Evolutionary conservation across 2,329 filamentous ascomycete species (phyloP), one percentile per base, ranked within the genome.

Genomic region (Aspergillus awamori): DNA sequence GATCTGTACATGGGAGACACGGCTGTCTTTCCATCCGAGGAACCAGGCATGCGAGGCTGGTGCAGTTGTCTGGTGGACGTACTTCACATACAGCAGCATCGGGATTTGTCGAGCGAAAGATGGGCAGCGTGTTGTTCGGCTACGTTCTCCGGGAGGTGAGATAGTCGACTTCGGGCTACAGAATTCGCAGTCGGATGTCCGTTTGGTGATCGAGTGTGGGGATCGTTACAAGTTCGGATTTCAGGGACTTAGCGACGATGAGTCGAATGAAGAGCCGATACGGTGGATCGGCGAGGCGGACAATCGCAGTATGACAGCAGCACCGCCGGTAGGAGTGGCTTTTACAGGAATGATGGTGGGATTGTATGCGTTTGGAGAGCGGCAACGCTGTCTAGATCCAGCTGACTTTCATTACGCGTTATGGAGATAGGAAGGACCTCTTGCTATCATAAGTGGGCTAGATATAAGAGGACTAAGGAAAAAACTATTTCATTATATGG

Each of bases 11-110:
- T 86, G 82, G 68, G 70, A 76, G 24, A 79, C 77, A 0, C 76
- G 70, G 2, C 67, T 87, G 11, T 73, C 77, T 0, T 87, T 86
- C 61, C 65, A 72, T 0, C 83, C 83, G 0, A 73, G 69, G 0
- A 74, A 75, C 3, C 47, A 68, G 4, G 73, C 78, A 1, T 80
- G 80, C 2, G 84, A 87, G 72, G 84, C 84, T 0, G 84, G 85
- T 0, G 73, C 81, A 0, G 81, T 82, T 0, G 68, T 86, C 0
- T 87, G 82, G 79, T 85, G 83, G 81, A 85, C 80, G 49, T 80
- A 83, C 45, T 78, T 77, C 62, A 80, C 79, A 0, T 78, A 79
- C 56, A 75, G 72, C 51, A 79, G 75, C 36, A 73, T 83, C 2
- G 81, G 81, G 0, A 71, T 83, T 13, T 64, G 70, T 15, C 33